Conservation (phyloP, 2,329 filamentous ascomycete genomes). For the Trichophyton schoenleinii region DNA sequence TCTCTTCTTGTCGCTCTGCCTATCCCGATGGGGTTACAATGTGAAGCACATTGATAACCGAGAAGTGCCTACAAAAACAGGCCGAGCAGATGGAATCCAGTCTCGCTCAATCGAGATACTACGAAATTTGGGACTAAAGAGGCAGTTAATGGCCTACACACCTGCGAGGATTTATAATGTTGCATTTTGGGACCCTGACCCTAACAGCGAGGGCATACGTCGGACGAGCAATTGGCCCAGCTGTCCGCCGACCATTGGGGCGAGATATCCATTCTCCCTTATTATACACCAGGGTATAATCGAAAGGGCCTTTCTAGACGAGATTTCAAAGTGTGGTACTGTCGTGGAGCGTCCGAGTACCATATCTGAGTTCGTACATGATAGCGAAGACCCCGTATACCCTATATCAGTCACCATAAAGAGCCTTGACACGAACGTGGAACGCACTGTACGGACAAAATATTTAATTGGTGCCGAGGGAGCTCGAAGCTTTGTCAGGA, state of each 20-base stretch:
- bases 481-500: conserved; percentile 52
- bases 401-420: conserved; percentile 51
- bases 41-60: conserved; percentile 63
- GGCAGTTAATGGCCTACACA: conserved; percentile 39
- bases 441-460: conserved; percentile 46
- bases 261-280: conserved; percentile 55
- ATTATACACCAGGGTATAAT: conserved; percentile 60
- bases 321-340: conserved; percentile 47
- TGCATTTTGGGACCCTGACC: conserved; percentile 51
- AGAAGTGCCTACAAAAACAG: conserved; percentile 27
- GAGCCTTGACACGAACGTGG: conserved; percentile 26
- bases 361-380: conserved; percentile 49
- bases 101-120: conserved; percentile 34
- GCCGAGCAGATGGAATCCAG: conserved; percentile 34
- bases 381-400: conserved; percentile 54
- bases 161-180: conserved; percentile 69
- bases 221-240: conserved; percentile 64
- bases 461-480: conserved; percentile 63
- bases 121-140: conserved; percentile 30
- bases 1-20: conserved; percentile 72
- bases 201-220: conserved; percentile 42
- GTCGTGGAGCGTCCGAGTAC: conserved; percentile 49
- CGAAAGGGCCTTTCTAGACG: conserved; percentile 57
- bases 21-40: conserved; percentile 86
- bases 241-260: conserved; percentile 69